These are phyloP conservation scores for Melocanna baccifera DNA, from an alignment of 176 grass and related monocot genomes.

Conservation along the genomic window DNA sequence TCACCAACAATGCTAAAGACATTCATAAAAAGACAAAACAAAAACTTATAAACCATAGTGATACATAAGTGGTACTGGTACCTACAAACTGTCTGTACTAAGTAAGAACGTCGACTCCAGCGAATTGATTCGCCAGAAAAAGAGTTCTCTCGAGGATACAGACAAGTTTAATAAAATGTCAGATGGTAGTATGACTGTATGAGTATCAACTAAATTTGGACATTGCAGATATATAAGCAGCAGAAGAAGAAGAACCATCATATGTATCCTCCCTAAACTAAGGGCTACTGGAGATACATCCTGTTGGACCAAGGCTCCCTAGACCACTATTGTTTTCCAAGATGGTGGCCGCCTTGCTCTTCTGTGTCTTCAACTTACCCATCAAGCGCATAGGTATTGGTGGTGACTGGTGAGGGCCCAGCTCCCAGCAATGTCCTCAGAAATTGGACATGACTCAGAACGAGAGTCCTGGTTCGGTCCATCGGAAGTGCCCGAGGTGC, in stretches of 20 bases:
- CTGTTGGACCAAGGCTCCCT: not conserved
- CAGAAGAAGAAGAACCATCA: not conserved
- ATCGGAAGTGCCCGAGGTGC: no score
- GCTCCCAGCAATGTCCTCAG: not conserved
- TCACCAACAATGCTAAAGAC: not conserved
- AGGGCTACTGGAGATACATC: not conserved
- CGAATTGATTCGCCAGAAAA: not conserved
- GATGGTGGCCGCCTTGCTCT: not conserved
- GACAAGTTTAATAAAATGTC: not conserved
- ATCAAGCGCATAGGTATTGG: not conserved
- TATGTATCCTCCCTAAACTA: not conserved
- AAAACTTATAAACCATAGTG: not conserved
- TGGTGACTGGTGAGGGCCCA: not conserved
- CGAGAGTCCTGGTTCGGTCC: not conserved
- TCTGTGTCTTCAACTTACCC: not conserved
- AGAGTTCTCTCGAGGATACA: not conserved
- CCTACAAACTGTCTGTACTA: not conserved
- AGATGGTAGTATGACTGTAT: not conserved
- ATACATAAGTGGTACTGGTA: not conserved
- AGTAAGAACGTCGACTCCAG: not conserved
- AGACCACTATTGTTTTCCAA: not conserved
- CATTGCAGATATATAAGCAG: not conserved
- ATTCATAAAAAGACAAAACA: conserved; percentile 11
- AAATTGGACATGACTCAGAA: not conserved
- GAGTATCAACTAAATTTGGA: not conserved